Percentiles rank a stretch among this genome's conserved stretches.
These are phyloP conservation scores for Heritiera littoralis DNA, from an alignment of 345 rosid genomes.

Conservation along the genomic window DNA sequence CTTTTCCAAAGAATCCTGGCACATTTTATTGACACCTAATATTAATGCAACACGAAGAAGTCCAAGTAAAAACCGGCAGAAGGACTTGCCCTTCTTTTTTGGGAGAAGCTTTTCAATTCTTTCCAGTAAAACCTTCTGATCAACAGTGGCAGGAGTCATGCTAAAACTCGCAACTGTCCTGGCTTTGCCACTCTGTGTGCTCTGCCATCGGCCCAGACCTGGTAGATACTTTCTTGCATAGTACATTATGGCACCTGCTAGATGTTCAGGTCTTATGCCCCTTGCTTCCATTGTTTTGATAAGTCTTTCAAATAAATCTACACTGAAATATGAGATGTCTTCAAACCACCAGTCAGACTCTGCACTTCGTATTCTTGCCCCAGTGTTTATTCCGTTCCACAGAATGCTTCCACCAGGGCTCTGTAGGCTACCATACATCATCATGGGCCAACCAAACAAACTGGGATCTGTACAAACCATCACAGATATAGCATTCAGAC, in stretches of 20 bases:
- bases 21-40: conserved; percentile 57
- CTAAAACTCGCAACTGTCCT: conserved; percentile 80
- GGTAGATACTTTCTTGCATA: conserved; percentile 85
- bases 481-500: conserved; percentile 66
- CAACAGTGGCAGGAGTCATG: conserved; percentile 60
- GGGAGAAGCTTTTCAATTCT: conserved; percentile 74
- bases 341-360: conserved; percentile 99
- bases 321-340: conserved; percentile 74
- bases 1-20: conserved; percentile 69
- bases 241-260: conserved; percentile 76
- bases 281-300: conserved; percentile 68
- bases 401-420: conserved; percentile 99
- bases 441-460: conserved; percentile 99
- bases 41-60: conserved; percentile 86
- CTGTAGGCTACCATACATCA: conserved; percentile 95
- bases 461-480: conserved; percentile 98
- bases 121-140: conserved; percentile 75
- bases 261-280: conserved; percentile 72
- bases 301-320: conserved; percentile 72
- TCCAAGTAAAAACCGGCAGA: conserved; percentile 80
- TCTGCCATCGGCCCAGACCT: conserved; percentile 90
- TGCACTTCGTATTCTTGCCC: conserved; percentile 76
- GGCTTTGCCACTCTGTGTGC: conserved; percentile 55
- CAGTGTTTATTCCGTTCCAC: conserved; percentile 98
- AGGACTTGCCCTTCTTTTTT: conserved; percentile 80